Base-by-base conservation (phyloP, 176 grass and related monocot species). In the Cenchrus purpureus region DNA sequence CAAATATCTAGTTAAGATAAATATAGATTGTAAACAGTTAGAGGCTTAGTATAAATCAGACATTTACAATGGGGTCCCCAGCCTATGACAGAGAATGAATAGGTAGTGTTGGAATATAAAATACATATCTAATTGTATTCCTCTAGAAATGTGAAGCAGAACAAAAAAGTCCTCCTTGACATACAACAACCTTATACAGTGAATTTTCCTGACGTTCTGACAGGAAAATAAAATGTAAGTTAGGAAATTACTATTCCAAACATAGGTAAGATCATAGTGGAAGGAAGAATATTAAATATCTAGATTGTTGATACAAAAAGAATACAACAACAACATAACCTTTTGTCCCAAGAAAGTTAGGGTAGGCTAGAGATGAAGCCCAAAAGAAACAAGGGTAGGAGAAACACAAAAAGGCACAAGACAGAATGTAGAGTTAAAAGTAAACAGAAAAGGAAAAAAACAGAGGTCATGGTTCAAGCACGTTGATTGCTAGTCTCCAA, bases 1-100 rank as follows among this genome's bases (percentile, higher is more conserved):
- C 83, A 99, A 83, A 74, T 96, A 99, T 68, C 96, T 98, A 87
- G 19, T 75, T 68, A 65, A 20, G 71, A 77, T 10, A 82, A 19
- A 48, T 20, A 68, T 73, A 54, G n/a, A 72, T 78, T 78, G 44
- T 80, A 71, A 59, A 54, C 10, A 1, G 48, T 73, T 78, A 65
- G 73, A 79, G 68, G 65, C 16, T 48, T 3, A 2, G 20, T 68
- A 56, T 19, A 61, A 62, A 78, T 74, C 31, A 77, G 6, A 54
- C 44, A 84, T 66, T 66, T 68, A 84, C 64, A 40, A 71, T 55
- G 43, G 20, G 37, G 49, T 70, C 54, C 63, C n/a, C 4, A 76
- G 44, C 55, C 37, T 78, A 6, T 0, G 11, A 37, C 20, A 16
- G n/a, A 70, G n/a, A 25, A 71, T 46, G 55, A 52, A 76, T 45